Conservation (phyloP, 2,329 filamentous ascomycete species). For the Ophiostoma fasciatum region DNA sequence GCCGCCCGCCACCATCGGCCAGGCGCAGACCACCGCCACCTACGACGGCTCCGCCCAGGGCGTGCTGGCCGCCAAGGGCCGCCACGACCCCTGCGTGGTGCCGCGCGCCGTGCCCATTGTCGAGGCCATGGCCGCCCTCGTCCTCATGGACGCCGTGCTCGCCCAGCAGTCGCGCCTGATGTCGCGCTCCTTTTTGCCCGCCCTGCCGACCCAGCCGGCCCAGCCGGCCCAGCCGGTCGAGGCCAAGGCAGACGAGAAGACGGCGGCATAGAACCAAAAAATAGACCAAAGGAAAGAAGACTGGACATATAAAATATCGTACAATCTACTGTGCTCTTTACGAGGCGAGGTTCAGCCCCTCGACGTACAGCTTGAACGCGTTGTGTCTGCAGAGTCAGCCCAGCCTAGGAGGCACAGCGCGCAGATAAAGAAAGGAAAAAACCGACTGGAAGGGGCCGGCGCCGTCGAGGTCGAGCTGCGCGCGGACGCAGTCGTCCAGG, state of each 20-base stretch:
- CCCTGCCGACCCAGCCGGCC: constrained; percentile 14
- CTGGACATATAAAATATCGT: not conserved
- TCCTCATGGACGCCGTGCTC: constrained; percentile 75
- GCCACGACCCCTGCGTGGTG: constrained; percentile 89
- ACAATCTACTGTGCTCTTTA: no score
- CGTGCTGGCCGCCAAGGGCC: constrained; percentile 74
- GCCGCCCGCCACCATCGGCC: constrained; percentile 82
- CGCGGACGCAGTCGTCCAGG: constrained; percentile 74
- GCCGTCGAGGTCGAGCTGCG: constrained; percentile 68
- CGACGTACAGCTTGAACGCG: not conserved
- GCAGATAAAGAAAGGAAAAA: no score
- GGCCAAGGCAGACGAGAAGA: not conserved
- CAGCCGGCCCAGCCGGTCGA: no score
- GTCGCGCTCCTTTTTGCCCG: constrained; percentile 29
- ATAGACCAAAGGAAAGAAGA: not conserved
- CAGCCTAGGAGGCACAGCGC: no score
- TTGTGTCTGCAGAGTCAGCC: no score
- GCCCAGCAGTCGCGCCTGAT: constrained; percentile 54
- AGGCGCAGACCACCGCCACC: constrained; percentile 68
- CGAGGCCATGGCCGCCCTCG: constrained; percentile 80
- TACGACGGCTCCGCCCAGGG: constrained; percentile 62
- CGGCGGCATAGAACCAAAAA: not conserved
- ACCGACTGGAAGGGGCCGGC: constrained; percentile 83
- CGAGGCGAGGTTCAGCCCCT: not conserved
- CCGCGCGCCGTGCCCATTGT: constrained; percentile 77